Percentiles rank a stretch among this genome's conserved stretches.
Conservation (phyloP, 495 filamentous ascomycete genomes). For the Penicillium subrubescens region DNA sequence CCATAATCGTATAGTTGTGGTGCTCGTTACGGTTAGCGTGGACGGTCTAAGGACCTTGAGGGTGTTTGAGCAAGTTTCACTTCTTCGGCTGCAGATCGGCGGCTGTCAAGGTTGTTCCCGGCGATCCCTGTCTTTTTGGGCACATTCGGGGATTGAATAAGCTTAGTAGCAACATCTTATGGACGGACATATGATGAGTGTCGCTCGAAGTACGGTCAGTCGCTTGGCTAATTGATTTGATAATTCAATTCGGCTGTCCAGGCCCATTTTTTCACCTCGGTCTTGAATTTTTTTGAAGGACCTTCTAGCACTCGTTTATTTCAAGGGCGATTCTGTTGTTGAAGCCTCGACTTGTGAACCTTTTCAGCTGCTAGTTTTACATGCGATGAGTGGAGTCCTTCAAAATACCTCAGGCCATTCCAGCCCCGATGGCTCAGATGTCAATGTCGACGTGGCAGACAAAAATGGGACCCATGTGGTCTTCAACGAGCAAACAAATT, state of each 20-base stretch:
- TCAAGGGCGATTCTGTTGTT: neutral
- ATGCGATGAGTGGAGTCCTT: slow-evolving; percentile 21
- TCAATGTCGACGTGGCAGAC: neutral
- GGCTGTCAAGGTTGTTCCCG: slow-evolving; percentile 23
- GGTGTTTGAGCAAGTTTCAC: slow-evolving; percentile 41
- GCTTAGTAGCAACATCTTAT: neutral
- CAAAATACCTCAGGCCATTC: slow-evolving; percentile 13
- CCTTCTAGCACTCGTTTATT: neutral
- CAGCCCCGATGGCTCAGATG: slow-evolving; percentile 6
- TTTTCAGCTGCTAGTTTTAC: neutral
- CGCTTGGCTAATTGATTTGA: neutral
- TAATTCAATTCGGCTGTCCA: neutral
- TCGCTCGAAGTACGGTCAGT: neutral
- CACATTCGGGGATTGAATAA: neutral
- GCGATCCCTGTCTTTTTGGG: slow-evolving; percentile 13
- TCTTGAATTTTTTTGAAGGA: neutral
- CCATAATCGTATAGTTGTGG: neutral
- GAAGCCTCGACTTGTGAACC: neutral
- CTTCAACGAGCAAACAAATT: slow-evolving; percentile 60
- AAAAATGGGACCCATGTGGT: slow-evolving; percentile 23
- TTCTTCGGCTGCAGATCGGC: slow-evolving; percentile 18
- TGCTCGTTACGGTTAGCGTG: neutral
- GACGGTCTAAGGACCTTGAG: slow-evolving; percentile 37
- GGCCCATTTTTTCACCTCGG: neutral
- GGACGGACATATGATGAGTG: neutral